phyloP scores from a whole-genome alignment of 208 protist genomes.

The Borovskyia barvae region DNA sequence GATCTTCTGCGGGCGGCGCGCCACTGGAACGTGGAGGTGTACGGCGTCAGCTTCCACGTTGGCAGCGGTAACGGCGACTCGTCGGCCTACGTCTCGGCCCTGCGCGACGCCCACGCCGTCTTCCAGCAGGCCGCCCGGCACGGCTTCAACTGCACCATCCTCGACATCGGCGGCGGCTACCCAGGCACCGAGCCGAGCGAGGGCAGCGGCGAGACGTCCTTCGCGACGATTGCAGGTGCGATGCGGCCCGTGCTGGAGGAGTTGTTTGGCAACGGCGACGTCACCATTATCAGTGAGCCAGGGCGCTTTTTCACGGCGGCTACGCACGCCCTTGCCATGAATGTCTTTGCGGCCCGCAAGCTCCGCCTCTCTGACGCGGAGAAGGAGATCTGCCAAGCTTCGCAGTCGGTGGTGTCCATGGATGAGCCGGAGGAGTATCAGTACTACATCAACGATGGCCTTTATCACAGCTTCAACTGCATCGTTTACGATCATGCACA shows the following conservation, averaged over 20 bases:
- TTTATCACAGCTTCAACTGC: constrained; percentile 89
- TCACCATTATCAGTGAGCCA: constrained; percentile 78
- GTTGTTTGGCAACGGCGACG: constrained; percentile 49
- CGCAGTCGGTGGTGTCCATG: constrained; percentile 19
- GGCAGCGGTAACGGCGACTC: constrained; percentile 74
- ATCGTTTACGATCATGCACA: constrained; percentile 79
- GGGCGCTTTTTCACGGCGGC: constrained; percentile 82
- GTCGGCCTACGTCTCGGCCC: constrained; percentile 51
- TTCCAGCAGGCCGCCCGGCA: constrained; percentile 55
- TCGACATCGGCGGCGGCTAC: constrained; percentile 91
- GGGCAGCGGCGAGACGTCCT: constrained; percentile 18
- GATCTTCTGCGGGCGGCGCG: constrained; percentile 39
- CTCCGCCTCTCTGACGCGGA: constrained; percentile 28
- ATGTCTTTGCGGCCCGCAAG: constrained; percentile 58
- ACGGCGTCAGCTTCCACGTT: constrained; percentile 90
- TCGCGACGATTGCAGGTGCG: constrained; percentile 55
- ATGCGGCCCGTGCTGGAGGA: constrained; percentile 56
- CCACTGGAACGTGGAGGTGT: constrained; percentile 48
- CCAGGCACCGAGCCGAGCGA: constrained; percentile 34
- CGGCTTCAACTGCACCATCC: constrained; percentile 73
- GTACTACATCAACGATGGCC: constrained; percentile 87
- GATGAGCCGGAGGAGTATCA: constrained; percentile 42
- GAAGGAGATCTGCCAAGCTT: constrained; percentile 24
- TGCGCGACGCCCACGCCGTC: constrained; percentile 47
- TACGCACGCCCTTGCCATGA: constrained; percentile 61